phyloP scores from a whole-genome alignment of 495 filamentous ascomycete genomes.

The Penicillium antarcticum region DNA sequence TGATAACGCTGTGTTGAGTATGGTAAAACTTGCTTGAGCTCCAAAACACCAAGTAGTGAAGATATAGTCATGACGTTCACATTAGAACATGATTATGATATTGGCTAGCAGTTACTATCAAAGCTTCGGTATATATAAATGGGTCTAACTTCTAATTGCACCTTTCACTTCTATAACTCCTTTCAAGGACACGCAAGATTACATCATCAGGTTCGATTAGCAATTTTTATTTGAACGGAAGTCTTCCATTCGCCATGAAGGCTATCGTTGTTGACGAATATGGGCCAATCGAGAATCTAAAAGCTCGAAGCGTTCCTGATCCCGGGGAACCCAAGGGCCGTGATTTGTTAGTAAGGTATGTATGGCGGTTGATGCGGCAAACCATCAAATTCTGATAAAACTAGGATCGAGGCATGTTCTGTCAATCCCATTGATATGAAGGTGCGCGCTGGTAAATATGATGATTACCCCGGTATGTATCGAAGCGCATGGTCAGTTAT shows the following conservation, averaged over 20 bases:
- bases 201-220: too few relatives aligned
- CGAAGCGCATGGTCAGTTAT: not conserved
- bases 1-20: too few relatives aligned
- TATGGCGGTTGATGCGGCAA: not conserved
- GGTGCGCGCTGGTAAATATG: constrained; percentile 28
- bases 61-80: too few relatives aligned
- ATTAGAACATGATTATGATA: too few relatives aligned
- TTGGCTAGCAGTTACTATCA: too few relatives aligned
- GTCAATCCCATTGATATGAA: constrained; percentile 35
- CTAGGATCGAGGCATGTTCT: constrained; percentile 15
- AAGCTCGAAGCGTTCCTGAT: constrained; percentile 16
- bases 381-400: not conserved
- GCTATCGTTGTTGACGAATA: constrained; percentile 27
- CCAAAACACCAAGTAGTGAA: too few relatives aligned
- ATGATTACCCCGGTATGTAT: constrained; percentile 25
- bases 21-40: too few relatives aligned
- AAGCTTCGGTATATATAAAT: too few relatives aligned
- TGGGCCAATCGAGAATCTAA: constrained; percentile 23
- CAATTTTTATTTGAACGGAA: too few relatives aligned
- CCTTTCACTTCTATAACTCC: too few relatives aligned
- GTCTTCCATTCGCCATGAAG: constrained; percentile 6
- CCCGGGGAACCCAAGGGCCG: constrained; percentile 17
- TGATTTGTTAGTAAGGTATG: constrained; percentile 26
- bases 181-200: too few relatives aligned
- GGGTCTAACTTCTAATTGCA: too few relatives aligned